Conservation (phyloP, 1,139 yeast genomes). For the Blastobotrys persicus region DNA sequence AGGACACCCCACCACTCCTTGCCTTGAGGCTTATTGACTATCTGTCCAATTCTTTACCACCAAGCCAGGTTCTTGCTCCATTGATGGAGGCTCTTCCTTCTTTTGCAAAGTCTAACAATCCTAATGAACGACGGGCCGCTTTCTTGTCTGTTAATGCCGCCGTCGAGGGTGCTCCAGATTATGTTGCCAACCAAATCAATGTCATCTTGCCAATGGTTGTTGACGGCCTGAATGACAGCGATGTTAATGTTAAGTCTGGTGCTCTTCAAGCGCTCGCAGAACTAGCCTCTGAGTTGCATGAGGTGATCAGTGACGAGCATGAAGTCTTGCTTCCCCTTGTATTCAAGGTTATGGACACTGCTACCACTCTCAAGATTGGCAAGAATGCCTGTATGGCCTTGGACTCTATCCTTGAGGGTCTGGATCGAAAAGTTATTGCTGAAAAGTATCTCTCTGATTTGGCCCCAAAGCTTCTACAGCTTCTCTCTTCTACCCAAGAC, state of each 20-base stretch:
- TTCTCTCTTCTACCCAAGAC: conserved; percentile 64
- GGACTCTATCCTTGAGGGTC: conserved; percentile 88
- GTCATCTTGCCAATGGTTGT: conserved; percentile 71
- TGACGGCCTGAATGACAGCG: conserved; percentile 75
- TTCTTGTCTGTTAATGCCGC: conserved; percentile 78
- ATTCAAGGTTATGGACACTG: conserved; percentile 80
- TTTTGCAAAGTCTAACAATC: conserved; percentile 61
- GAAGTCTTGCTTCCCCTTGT: conserved; percentile 80
- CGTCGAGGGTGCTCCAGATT: conserved; percentile 94
- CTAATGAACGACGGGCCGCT: conserved; percentile 85
- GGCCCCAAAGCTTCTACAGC: conserved; percentile 82
- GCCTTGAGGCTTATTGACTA: conserved; percentile 80
- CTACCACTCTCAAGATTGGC: conserved; percentile 80
- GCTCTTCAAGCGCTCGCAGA: conserved; percentile 80
- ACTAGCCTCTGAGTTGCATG: conserved; percentile 82
- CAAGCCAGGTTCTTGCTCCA: conserved; percentile 84
- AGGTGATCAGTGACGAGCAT: conserved; percentile 77
- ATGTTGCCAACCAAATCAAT: conserved; percentile 68
- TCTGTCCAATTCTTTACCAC: conserved; percentile 82
- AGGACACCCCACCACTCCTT: conserved; percentile 71
- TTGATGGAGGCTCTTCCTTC: conserved; percentile 66
- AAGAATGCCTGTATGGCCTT: conserved; percentile 88
- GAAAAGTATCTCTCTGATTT: conserved; percentile 79
- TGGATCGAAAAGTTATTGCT: conserved; percentile 78
- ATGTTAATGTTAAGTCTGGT: conserved; percentile 75